Base-by-base conservation (phyloP, 768 basidiomycete species). In the Lactifluus hygrophoroides region DNA sequence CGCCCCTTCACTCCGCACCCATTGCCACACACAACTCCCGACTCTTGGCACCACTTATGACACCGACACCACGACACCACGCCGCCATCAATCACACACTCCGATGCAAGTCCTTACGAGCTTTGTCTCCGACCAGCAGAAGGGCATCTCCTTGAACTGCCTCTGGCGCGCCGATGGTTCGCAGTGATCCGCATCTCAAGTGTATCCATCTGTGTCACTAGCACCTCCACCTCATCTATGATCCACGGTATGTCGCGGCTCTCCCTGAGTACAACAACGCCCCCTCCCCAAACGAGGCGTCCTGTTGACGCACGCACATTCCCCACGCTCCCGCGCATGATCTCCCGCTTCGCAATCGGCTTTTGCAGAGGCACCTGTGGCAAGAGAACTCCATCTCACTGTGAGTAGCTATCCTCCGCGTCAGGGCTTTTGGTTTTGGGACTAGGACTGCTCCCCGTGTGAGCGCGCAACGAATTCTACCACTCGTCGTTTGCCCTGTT, bases 381-480 rank as follows among this genome's bases (percentile, higher is more conserved):
- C 72, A 48, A 35, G 46, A 6, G 69, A 75, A 25, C 78, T 77
- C 53, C 59, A 67, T 34, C 68, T 78, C 21, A 66, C 69, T 10
- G 10, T 73, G 75, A 57, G 74, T 79, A 21, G 69, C 75, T 11
- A 76, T 73, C 25, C 68, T 78, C 17, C 66, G 66, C 32, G 67
- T 79, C 25, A 73, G 72, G 16, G n/a, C 64, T 77, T 3, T 78
- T 76, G 63, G 72, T 73, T n/a, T 28, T 64, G 40, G 74, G 71
- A 14, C 51, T 70, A 1, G 69, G 73, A 25, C 45, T 68, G n/a
- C n/a, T n/a, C n/a, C n/a, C n/a, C n/a, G n/a, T n/a, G n/a, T n/a
- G n/a, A n/a, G 88, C 90, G 2, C 74, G 84, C 46, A 83, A 80
- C 55, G 67, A 76, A 42, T 77, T 90, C 13, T 89, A 91, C 67